A percentile compares a stretch with the other conserved stretches of the same genome.
Evolutionary conservation across 2,329 filamentous ascomycete species (phyloP).

Genomic region (Sporothrix schenckii): DNA sequence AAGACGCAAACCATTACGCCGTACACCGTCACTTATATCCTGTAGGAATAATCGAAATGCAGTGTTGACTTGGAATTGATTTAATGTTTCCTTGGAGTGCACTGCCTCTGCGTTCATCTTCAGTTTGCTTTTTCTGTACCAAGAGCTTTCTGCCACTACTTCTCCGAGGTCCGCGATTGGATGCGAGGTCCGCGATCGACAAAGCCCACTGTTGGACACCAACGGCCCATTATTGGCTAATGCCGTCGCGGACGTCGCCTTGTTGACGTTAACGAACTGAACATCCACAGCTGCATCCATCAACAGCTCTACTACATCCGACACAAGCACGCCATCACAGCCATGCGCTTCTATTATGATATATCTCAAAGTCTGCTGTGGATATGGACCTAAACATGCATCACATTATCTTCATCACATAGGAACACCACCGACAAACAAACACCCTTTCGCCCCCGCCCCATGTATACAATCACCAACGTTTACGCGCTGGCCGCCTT

Average conservation of each 20-base stretch:
- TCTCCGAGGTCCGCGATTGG: background rate
- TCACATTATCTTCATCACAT: background rate
- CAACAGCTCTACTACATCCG: background rate
- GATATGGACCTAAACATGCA: background rate
- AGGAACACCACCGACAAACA: no score
- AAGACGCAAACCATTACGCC: no score
- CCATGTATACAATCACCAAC: conserved; percentile 16
- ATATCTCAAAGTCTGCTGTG: background rate
- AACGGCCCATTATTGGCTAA: background rate
- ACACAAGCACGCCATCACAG: background rate
- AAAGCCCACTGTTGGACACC: background rate
- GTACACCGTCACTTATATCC: background rate
- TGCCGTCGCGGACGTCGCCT: background rate
- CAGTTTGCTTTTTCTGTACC: no score
- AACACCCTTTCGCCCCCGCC: background rate
- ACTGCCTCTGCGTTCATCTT: no score
- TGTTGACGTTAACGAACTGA: background rate
- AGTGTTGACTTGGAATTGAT: background rate
- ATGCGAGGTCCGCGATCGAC: background rate
- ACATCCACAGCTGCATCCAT: background rate
- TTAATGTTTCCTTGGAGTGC: no score
- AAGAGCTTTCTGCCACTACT: no score
- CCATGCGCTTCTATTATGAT: background rate
- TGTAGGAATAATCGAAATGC: background rate
- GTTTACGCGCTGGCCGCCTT: conserved; percentile 17